Percentiles rank a stretch among this genome's conserved stretches.
These are phyloP conservation scores for Backusella parvicylindrica DNA, from an alignment of 192 early-diverging fungal genomes.

Conservation along the genomic window DNA sequence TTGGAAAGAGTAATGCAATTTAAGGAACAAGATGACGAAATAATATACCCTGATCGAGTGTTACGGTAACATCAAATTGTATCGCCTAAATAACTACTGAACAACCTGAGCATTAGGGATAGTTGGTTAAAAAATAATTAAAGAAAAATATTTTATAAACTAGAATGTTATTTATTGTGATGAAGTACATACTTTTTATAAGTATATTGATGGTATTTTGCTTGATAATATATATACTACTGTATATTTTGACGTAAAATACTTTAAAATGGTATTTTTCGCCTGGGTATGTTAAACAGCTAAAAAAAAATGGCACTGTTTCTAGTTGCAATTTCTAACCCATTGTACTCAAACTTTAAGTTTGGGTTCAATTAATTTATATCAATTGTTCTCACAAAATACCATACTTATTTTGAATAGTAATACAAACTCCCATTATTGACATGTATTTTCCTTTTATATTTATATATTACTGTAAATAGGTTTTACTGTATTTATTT, in stretches of 20 bases:
- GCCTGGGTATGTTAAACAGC: neutral
- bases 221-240: neutral
- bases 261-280: neutral
- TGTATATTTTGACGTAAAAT: neutral
- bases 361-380: slow-evolving; percentile 1
- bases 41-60: neutral
- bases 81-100: neutral
- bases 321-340: neutral
- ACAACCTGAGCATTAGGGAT: neutral
- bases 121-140: neutral
- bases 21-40: neutral
- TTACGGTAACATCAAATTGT: neutral
- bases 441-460: neutral
- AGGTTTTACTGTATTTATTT: neutral
- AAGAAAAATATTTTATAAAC: neutral
- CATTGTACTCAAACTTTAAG: neutral
- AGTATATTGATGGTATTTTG: neutral
- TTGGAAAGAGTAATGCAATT: neutral
- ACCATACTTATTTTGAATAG: neutral
- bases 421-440: neutral
- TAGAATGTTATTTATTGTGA: neutral
- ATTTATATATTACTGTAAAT: neutral
- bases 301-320: neutral
- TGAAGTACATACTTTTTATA: neutral
- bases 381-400: neutral